Conservation (phyloP, 2,329 filamentous ascomycete species). For the Phoma sp. region DNA sequence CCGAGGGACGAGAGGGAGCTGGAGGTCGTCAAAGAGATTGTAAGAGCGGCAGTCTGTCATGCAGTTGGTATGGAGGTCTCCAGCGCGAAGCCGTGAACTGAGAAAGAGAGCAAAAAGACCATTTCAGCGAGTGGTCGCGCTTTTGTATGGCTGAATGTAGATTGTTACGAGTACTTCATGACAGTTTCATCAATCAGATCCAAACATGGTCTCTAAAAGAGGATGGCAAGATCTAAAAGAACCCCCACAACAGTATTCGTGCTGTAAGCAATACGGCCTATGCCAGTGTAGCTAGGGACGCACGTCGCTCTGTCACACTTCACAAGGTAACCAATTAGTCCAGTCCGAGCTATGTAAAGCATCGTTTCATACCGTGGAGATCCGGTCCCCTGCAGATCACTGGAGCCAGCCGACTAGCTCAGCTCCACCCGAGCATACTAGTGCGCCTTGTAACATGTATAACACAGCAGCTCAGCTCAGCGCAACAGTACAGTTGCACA, state of each 20-base stretch:
- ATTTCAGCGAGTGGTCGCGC: not conserved
- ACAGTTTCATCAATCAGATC: no score
- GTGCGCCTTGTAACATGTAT: slow-evolving; percentile 5
- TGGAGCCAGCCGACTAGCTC: slow-evolving; percentile 17
- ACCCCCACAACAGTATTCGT: no score
- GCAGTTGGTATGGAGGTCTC: slow-evolving; percentile 45
- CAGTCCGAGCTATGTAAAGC: not conserved
- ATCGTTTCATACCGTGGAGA: slow-evolving; percentile 24
- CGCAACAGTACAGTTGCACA: no score
- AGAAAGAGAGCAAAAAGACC: not conserved
- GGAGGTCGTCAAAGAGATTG: slow-evolving; percentile 69
- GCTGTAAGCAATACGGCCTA: no score
- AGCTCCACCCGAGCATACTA: slow-evolving; percentile 14
- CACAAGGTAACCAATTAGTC: no score
- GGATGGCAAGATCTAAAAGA: no score
- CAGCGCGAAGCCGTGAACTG: not conserved
- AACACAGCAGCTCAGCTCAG: not conserved
- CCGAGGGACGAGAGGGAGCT: slow-evolving; percentile 74
- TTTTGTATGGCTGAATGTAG: not conserved
- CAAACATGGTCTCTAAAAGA: no score
- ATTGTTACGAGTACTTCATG: not conserved
- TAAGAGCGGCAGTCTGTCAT: slow-evolving; percentile 76
- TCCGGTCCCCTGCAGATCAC: slow-evolving; percentile 20
- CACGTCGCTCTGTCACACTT: not conserved
- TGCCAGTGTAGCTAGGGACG: not conserved